Percentiles rank a stretch among this genome's conserved stretches.
phyloP scores from a whole-genome alignment of 2,329 filamentous ascomycete genomes.

The Blastomyces emzantsi region DNA sequence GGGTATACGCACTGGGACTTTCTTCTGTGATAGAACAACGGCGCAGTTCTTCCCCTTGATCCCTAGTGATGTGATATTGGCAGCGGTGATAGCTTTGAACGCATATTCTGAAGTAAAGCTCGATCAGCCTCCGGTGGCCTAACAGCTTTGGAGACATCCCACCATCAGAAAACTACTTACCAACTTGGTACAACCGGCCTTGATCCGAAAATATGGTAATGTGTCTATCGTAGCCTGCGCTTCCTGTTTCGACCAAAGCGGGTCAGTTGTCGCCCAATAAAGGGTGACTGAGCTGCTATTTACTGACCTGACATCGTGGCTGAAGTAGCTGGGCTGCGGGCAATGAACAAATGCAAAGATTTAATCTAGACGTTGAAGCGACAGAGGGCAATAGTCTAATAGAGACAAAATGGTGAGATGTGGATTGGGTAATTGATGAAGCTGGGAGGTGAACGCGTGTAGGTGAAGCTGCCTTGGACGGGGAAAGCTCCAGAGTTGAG shows the following conservation, averaged over 20 bases:
- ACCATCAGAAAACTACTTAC: slow-evolving; percentile 49
- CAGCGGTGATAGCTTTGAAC: slow-evolving; percentile 99
- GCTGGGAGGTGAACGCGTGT: slow-evolving; percentile 25
- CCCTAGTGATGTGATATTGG: slow-evolving; percentile 97
- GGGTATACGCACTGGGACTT: slow-evolving; percentile 72
- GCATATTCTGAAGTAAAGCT: slow-evolving; percentile 71
- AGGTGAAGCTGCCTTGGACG: slow-evolving; percentile 27
- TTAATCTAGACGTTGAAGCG: background rate
- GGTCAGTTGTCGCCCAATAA: slow-evolving; percentile 21
- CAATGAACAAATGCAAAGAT: slow-evolving; percentile 9
- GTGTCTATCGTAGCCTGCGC: slow-evolving; percentile 92
- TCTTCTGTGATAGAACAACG: slow-evolving; percentile 97
- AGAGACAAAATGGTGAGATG: slow-evolving; percentile 17
- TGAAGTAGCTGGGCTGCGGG: slow-evolving; percentile 12
- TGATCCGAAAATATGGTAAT: slow-evolving; percentile 99
- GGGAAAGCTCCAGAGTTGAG: slow-evolving; percentile 14
- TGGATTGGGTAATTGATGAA: slow-evolving; percentile 12
- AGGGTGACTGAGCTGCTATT: background rate
- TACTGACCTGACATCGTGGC: slow-evolving; percentile 39
- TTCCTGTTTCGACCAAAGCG: slow-evolving; percentile 45
- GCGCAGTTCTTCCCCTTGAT: slow-evolving; percentile 95
- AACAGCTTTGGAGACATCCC: background rate
- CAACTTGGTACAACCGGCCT: slow-evolving; percentile 98
- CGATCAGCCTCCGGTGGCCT: slow-evolving; percentile 25
- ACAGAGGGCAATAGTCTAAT: background rate